These are phyloP conservation scores for Pleurotus giganteus DNA, from an alignment of 768 basidiomycete species.

Conservation along the genomic window DNA sequence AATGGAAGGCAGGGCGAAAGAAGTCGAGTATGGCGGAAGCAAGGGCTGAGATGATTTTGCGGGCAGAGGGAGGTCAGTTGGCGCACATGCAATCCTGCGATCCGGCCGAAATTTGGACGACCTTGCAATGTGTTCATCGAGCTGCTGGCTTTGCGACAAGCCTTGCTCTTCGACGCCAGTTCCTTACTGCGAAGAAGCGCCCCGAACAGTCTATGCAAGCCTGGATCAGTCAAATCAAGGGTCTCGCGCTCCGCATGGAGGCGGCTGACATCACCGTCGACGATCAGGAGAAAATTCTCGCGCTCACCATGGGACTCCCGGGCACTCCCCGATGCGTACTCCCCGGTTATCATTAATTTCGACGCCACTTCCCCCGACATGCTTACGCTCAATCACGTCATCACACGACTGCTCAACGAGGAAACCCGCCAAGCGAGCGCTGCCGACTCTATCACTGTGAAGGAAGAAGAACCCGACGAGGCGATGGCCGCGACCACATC, in stretches of 20 bases:
- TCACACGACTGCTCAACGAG: slow-evolving; percentile 29
- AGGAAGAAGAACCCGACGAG: not conserved
- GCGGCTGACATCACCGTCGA: slow-evolving; percentile 17
- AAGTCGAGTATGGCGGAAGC: slow-evolving; percentile 22
- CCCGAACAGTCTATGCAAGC: slow-evolving; percentile 19
- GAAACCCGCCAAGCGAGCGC: slow-evolving; percentile 19
- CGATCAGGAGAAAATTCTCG: slow-evolving; percentile 24
- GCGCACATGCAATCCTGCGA: slow-evolving; percentile 22
- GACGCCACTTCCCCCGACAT: slow-evolving; percentile 21
- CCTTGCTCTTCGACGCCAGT: slow-evolving; percentile 20
- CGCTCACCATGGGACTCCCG: slow-evolving; percentile 27
- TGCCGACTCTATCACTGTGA: not conserved
- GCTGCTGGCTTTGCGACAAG: slow-evolving; percentile 22
- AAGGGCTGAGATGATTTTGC: slow-evolving; percentile 22
- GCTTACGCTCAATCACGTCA: slow-evolving; percentile 24
- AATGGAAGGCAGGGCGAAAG: slow-evolving; percentile 9
- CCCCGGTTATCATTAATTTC: slow-evolving; percentile 27
- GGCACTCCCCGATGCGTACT: slow-evolving; percentile 21
- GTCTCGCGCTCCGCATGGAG: slow-evolving; percentile 18
- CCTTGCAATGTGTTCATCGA: slow-evolving; percentile 18
- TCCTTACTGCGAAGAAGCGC: slow-evolving; percentile 22
- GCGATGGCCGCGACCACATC: not conserved
- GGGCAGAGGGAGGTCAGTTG: slow-evolving; percentile 24
- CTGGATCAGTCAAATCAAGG: slow-evolving; percentile 22
- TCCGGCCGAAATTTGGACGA: slow-evolving; percentile 22